Percentiles rank a stretch among this genome's conserved stretches.
phyloP scores from a whole-genome alignment of 257 asterid species.

The Ajuga chamaepitys region DNA sequence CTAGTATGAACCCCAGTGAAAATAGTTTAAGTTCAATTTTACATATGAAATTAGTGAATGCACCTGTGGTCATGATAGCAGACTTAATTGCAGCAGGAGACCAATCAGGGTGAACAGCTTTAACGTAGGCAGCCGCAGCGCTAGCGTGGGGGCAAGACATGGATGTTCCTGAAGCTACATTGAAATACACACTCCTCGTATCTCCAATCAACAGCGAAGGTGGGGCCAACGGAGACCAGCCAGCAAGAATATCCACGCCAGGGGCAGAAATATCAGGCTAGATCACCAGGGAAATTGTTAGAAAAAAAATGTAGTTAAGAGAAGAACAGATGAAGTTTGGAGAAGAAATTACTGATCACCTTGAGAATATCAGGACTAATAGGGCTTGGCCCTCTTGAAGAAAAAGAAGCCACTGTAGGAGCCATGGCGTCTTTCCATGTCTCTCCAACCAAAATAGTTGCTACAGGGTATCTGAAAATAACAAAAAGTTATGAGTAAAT shows the following conservation, averaged over 20 bases:
- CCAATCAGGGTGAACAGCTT: conserved; percentile 32
- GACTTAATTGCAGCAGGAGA: conserved; percentile 43
- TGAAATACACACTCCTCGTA: conserved; percentile 18
- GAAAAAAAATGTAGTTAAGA: not conserved
- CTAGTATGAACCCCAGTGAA: too few relatives aligned
- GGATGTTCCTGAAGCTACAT: conserved; percentile 43
- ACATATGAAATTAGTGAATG: not conserved
- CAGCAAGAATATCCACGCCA: conserved; percentile 54
- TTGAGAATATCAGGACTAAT: conserved; percentile 45
- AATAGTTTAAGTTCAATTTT: too few relatives aligned
- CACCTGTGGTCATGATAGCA: conserved; percentile 51
- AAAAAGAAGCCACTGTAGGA: conserved; percentile 40
- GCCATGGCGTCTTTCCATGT: conserved; percentile 38
- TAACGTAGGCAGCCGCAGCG: conserved; percentile 36
- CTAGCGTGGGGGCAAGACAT: conserved; percentile 51
- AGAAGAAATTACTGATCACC: conserved; percentile 12
- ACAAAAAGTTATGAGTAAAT: too few relatives aligned
- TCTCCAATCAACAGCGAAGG: conserved; percentile 17
- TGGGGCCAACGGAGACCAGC: conserved; percentile 39
- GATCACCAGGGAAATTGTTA: too few relatives aligned
- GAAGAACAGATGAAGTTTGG: accelerated
- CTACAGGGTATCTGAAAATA: conserved; percentile 30
- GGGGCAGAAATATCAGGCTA: conserved; percentile 52
- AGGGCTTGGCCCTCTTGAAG: conserved; percentile 49
- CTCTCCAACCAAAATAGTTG: conserved; percentile 34